Percentiles rank a stretch among this genome's conserved stretches.
phyloP scores from a whole-genome alignment of 345 rosid species.

The Raphanus sativus region DNA sequence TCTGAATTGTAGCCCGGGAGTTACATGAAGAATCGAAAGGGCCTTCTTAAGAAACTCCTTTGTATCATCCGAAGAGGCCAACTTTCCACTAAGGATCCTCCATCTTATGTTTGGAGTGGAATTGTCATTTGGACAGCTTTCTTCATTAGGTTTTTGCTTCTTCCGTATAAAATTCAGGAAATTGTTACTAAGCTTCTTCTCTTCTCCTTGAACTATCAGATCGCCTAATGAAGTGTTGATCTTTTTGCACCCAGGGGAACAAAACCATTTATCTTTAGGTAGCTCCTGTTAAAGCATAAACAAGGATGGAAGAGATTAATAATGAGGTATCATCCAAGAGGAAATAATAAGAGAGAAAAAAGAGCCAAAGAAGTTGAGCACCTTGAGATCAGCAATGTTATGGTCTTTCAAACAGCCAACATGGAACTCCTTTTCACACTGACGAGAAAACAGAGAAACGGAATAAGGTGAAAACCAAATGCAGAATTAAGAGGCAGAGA shows the following conservation, averaged over 20 bases:
- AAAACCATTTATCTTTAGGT: constrained; percentile 89
- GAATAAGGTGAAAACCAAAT: constrained; percentile 18
- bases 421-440: constrained; percentile 96
- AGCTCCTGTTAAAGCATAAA: constrained; percentile 56
- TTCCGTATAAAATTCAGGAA: constrained; percentile 40
- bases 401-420: constrained; percentile 90
- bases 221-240: constrained; percentile 57
- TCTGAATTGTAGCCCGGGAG: constrained; percentile 11
- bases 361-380: constrained; percentile 28
- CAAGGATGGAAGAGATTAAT: constrained; percentile 1
- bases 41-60: constrained; percentile 59
- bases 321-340: background rate
- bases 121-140: constrained; percentile 37
- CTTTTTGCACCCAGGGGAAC: constrained; percentile 57
- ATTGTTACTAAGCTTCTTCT: constrained; percentile 60
- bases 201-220: constrained; percentile 62
- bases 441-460: constrained; percentile 18
- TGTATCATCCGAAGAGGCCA: constrained; percentile 50
- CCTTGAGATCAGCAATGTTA: constrained; percentile 79
- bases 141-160: constrained; percentile 39
- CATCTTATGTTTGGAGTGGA: constrained; percentile 65
- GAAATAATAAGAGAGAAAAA: background rate
- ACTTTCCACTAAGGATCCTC: constrained; percentile 74
- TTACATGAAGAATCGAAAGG: constrained; percentile 76
- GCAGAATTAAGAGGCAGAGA: constrained; percentile 11